Percentiles rank a stretch among this genome's conserved stretches.
phyloP scores from a whole-genome alignment of 305 asterid genomes.

The Fraxinus nigra region DNA sequence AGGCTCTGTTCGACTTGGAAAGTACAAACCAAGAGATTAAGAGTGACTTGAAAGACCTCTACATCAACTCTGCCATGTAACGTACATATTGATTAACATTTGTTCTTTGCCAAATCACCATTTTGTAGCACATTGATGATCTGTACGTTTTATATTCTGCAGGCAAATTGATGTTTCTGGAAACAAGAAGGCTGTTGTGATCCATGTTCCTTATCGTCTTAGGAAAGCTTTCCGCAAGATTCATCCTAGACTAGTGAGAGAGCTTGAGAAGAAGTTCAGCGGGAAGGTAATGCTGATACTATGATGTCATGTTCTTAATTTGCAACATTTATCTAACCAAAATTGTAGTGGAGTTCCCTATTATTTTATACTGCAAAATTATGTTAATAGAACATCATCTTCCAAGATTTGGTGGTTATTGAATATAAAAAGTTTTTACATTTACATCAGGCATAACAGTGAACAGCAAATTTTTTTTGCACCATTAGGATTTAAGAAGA shows the following conservation, averaged over 20 bases:
- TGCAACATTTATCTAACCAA: not conserved
- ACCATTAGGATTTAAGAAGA: not conserved
- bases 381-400: not conserved
- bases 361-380: not conserved
- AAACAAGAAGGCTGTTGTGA: conserved; percentile 41
- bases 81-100: not conserved
- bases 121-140: not conserved
- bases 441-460: not conserved
- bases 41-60: conserved; percentile 46
- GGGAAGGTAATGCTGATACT: conserved; percentile 31
- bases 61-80: conserved; percentile 37
- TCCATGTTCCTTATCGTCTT: conserved; percentile 44
- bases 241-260: conserved; percentile 45
- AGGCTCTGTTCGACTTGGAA: conserved; percentile 47
- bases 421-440: not conserved
- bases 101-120: not conserved
- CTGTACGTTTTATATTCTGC: not conserved
- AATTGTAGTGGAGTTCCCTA: not conserved
- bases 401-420: not conserved
- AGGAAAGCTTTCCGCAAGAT: conserved; percentile 47
- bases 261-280: conserved; percentile 50
- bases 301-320: not conserved
- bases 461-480: not conserved
- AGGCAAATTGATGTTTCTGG: conserved; percentile 47
- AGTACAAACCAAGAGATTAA: conserved; percentile 44